These are phyloP conservation scores for Cenchrus americanus DNA, from an alignment of 176 grass and related monocot genomes.

Conservation along the genomic window DNA sequence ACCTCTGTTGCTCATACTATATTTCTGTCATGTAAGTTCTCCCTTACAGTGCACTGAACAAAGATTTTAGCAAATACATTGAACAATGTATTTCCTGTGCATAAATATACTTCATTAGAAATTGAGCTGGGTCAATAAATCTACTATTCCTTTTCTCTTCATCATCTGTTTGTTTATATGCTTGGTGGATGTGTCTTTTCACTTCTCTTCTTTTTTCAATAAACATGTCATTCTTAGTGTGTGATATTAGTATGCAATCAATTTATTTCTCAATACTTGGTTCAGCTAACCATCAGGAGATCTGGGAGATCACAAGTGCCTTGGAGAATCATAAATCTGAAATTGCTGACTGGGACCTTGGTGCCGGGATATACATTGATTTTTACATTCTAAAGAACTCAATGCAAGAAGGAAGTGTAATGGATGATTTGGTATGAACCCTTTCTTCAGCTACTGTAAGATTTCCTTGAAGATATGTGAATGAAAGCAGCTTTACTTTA, in stretches of 20 bases:
- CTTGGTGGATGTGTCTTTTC: slow-evolving; percentile 7
- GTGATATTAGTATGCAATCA: background rate
- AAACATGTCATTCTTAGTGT: background rate
- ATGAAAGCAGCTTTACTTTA: background rate
- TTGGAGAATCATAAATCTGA: slow-evolving; percentile 87
- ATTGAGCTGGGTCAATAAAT: background rate
- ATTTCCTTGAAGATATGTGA: slow-evolving; percentile 26
- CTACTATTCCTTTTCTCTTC: background rate
- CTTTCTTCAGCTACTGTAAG: background rate
- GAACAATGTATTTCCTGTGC: slow-evolving; percentile 4
- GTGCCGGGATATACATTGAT: slow-evolving; percentile 85
- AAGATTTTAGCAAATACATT: background rate
- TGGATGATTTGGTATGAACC: slow-evolving; percentile 65
- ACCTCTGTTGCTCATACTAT: slow-evolving; percentile 77
- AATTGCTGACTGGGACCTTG: slow-evolving; percentile 95
- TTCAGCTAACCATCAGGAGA: slow-evolving; percentile 78
- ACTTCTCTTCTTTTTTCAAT: background rate
- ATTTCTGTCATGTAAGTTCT: slow-evolving; percentile 88
- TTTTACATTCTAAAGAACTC: slow-evolving; percentile 74
- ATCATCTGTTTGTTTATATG: slow-evolving; percentile 7
- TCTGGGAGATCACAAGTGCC: slow-evolving; percentile 73
- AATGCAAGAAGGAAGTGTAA: slow-evolving; percentile 67
- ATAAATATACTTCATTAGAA: slow-evolving; percentile 5
- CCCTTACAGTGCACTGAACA: slow-evolving; percentile 1
- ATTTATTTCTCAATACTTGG: slow-evolving; percentile 6